Evolutionary conservation across 306 rosid species (phyloP), one percentile per base, ranked within the genome.

Genomic region (Glycine tomentella): DNA sequence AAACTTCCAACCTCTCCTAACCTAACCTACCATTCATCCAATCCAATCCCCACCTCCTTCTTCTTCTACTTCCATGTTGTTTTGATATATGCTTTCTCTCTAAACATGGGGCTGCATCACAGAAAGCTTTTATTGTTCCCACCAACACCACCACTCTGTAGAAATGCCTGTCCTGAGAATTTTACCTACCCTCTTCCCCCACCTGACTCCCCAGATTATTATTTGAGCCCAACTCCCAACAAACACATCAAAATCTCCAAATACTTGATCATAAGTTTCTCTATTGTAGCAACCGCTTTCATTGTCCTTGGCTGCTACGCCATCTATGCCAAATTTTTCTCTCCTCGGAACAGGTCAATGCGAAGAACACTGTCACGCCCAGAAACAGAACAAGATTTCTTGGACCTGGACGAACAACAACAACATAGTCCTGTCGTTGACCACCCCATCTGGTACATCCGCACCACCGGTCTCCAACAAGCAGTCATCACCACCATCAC

Each of bases 381-480:
- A 33, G 78, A 75, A 36, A 46, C 66, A 11, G 81, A 76, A 44
- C 55, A 79, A 2, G 91, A 77, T 65, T 81, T 83, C 76, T 56
- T 80, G 2, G 94, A 85, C 61, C 90, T 88, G 48, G 95, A 86
- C 0, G 31, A 25, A 25, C 31, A 25, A 7, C 82, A 84, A 62
- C 45, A 33, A 33, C 16, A 33, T 2, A 89, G 91, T 7, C 90
- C 92, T 34, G 44, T 79, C 5, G 46, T 91, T 69, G 97, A 92
- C 51, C 97, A 94, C 45, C 97, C 88, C 36, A 85, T 94, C 14
- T 94, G 98, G 98, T 87, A 88, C 63, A 94, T 94, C 80, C 92
- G 92, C 36, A 90, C 98, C 33, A 42, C 81, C 12, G 98, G 98
- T 50, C 94, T 94, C 3, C 88, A 87, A 17, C 87, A 82, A 36